Evolutionary conservation across 1,284 basidiomycete species (phyloP).

Genomic region (Cryptococcus jaspeensis): DNA sequence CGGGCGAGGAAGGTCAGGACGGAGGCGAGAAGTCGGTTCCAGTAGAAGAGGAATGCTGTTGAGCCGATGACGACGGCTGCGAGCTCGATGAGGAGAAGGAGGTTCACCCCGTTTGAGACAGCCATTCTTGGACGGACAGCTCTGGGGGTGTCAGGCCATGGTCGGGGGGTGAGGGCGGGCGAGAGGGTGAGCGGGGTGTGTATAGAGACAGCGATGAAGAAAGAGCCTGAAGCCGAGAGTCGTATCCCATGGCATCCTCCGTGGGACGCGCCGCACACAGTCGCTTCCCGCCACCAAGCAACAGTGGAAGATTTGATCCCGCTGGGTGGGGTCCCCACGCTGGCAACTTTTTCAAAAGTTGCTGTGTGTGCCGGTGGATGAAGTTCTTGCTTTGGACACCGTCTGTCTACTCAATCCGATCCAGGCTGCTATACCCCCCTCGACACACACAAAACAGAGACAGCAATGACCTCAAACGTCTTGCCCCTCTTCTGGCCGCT

Average conservation of each 20-base stretch:
- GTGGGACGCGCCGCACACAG: neutral
- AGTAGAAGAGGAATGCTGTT: conserved; percentile 77
- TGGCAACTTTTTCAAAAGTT: conserved; percentile 1
- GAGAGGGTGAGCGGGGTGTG: no score
- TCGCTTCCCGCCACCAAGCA: neutral
- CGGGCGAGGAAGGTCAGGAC: conserved; percentile 55
- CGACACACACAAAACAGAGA: neutral
- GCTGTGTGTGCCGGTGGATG: neutral
- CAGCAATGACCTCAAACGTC: conserved; percentile 47
- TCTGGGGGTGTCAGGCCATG: no score
- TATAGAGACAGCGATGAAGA: no score
- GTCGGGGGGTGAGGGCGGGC: no score
- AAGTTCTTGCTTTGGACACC: neutral
- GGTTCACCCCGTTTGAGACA: conserved; percentile 27
- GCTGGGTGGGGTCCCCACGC: neutral
- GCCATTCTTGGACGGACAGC: no score
- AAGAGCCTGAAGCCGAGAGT: no score
- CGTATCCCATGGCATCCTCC: no score
- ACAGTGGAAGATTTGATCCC: neutral
- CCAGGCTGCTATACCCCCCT: neutral
- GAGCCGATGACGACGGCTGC: conserved; percentile 68
- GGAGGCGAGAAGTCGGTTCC: conserved; percentile 75
- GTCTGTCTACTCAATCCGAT: neutral
- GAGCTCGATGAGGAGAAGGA: conserved; percentile 66
- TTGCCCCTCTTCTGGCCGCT: conserved; percentile 92